Percentiles rank a stretch among this genome's conserved stretches.
Evolutionary conservation across 768 basidiomycete species (phyloP).

Genomic region (Pleurotus tuoliensis): DNA sequence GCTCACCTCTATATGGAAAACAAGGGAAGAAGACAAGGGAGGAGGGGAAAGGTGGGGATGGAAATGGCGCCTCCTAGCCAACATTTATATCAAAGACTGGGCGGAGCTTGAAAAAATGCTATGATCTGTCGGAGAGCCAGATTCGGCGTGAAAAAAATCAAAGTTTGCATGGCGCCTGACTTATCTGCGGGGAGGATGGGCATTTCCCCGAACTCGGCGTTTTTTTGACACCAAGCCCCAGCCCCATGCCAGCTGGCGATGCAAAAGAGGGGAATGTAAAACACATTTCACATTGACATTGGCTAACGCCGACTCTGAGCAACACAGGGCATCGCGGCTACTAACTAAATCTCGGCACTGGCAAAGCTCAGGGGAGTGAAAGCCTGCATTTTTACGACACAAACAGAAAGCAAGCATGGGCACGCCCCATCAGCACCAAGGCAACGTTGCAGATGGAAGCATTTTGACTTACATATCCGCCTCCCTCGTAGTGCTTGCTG

Average conservation of each 20-base stretch:
- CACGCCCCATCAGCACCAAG: constrained; percentile 14
- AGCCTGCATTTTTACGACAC: constrained; percentile 27
- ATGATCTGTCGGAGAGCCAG: constrained; percentile 12
- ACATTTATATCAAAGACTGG: constrained; percentile 27
- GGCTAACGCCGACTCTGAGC: constrained; percentile 2
- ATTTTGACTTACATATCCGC: constrained; percentile 70
- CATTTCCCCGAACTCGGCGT: constrained; percentile 5
- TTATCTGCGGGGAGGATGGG: constrained; percentile 6
- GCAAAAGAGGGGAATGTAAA: constrained; percentile 13
- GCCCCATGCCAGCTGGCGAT: constrained; percentile 16
- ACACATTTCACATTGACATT: not conserved
- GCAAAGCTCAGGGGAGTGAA: constrained; percentile 50
- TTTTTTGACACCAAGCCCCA: not conserved
- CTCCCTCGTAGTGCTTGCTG: constrained; percentile 92
- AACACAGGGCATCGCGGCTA: not conserved
- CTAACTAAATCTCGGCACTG: constrained; percentile 22
- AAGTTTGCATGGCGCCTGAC: constrained; percentile 1
- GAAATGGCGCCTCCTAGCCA: constrained; percentile 19
- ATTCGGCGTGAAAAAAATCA: constrained; percentile 15
- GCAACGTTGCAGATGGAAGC: constrained; percentile 14
- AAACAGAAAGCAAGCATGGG: not conserved
- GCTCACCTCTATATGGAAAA: constrained; percentile 35
- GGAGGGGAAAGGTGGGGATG: constrained; percentile 26
- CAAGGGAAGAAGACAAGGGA: constrained; percentile 28
- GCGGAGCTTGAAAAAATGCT: constrained; percentile 42